Evolutionary conservation across 1,139 yeast species (phyloP).

Genomic region (Yamadazyma epiphylla): DNA sequence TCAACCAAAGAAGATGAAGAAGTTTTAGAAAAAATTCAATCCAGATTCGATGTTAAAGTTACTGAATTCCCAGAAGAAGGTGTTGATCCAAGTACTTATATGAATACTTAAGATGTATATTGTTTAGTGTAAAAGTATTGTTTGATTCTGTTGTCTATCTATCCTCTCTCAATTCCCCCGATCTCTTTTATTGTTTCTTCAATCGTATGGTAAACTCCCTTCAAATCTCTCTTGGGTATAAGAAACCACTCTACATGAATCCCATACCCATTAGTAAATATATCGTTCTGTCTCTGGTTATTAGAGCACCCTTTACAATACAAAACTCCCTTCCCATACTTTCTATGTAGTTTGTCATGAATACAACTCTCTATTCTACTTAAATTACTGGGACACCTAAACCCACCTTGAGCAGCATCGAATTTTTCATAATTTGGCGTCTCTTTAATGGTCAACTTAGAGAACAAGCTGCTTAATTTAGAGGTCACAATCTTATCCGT

Average conservation of each 20-base stretch:
- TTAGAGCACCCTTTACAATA: constrained; percentile 37
- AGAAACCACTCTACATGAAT: constrained; percentile 61
- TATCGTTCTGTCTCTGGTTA: constrained; percentile 2
- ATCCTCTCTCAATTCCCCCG: too few relatives aligned
- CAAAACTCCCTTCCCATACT: constrained; percentile 43
- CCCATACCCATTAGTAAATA: constrained; percentile 18
- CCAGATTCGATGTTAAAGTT: constrained; percentile 94
- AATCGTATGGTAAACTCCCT: constrained; percentile 35
- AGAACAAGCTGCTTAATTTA: constrained; percentile 8
- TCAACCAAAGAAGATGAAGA: constrained; percentile 84
- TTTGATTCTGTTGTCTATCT: constrained; percentile 1
- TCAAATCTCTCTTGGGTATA: constrained; percentile 42
- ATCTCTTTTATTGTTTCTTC: constrained; percentile 21
- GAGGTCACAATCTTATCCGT: constrained; percentile 7
- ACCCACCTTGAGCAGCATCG: constrained; percentile 24
- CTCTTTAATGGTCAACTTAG: constrained; percentile 6
- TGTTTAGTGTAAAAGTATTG: constrained; percentile 1
- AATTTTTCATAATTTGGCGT: constrained; percentile 9
- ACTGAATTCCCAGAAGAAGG: constrained; percentile 97
- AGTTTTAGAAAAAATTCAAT: constrained; percentile 89
- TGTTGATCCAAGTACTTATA: constrained; percentile 95
- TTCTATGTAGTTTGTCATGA: constrained; percentile 30
- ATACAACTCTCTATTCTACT: constrained; percentile 37
- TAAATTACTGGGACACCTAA: constrained; percentile 23
- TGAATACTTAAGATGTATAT: constrained; percentile 65